Conservation (phyloP, 345 rosid genomes). For the Eucalyptus camaldulensis region DNA sequence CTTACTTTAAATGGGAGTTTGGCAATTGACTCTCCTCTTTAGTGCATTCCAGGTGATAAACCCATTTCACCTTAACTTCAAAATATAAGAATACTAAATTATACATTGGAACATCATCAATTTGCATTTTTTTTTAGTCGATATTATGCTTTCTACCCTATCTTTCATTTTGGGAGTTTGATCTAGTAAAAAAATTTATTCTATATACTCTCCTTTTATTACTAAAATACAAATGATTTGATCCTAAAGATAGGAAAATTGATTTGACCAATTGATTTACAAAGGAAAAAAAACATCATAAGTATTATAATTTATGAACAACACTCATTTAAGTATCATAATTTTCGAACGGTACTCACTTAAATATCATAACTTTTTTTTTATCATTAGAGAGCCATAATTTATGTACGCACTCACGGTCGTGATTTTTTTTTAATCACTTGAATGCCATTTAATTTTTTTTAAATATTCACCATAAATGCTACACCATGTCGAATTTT, state of each 20-base stretch:
- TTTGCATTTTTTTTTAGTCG: background rate
- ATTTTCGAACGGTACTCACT: fast-evolving
- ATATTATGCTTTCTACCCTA: background rate
- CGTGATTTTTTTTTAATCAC: too few species aligned
- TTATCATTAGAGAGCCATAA: too few species aligned
- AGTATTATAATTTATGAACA: too few species aligned
- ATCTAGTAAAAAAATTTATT: fast-evolving
- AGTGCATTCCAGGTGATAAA: background rate
- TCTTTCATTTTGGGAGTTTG: background rate
- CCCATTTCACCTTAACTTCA: background rate
- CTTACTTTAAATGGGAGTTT: background rate
- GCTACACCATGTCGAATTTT: fast-evolving
- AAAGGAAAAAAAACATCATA: fast-evolving
- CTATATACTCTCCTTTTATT: background rate
- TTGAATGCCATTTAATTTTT: background rate
- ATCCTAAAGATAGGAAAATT: background rate
- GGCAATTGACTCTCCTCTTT: background rate
- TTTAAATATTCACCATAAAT: too few species aligned
- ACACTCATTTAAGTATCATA: too few species aligned
- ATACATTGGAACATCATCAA: background rate
- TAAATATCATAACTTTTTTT: too few species aligned
- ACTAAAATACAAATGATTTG: background rate
- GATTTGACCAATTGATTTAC: background rate
- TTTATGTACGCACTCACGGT: fast-evolving
- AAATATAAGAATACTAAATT: background rate